Conservation (phyloP, 2,329 filamentous ascomycete genomes). For the Leptographium galeiforme region DNA sequence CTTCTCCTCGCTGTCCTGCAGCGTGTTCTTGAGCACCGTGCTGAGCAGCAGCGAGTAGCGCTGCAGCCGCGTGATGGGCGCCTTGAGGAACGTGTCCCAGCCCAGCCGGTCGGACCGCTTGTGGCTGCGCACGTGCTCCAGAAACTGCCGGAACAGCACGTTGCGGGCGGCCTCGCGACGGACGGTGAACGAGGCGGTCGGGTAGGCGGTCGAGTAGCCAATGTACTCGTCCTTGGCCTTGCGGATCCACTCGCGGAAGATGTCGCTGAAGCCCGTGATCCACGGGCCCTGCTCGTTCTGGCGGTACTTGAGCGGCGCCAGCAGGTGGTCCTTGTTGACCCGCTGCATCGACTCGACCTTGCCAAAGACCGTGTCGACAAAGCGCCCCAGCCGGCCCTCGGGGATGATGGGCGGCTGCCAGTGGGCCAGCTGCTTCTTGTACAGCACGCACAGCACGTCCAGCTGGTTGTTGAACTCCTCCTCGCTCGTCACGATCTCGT, state of each 20-base stretch:
- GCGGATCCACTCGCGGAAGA: constrained; percentile 96
- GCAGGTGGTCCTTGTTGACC: constrained; percentile 82
- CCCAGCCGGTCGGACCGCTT: constrained; percentile 70
- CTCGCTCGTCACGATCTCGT: constrained; percentile 90
- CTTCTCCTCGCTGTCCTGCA: constrained; percentile 79
- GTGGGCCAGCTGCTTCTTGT: constrained; percentile 63
- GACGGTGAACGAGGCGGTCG: constrained; percentile 68
- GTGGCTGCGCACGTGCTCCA: constrained; percentile 67
- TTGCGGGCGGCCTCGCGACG: constrained; percentile 77
- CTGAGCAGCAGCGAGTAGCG: constrained; percentile 73
- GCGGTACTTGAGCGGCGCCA: constrained; percentile 90
- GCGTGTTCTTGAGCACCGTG: constrained; percentile 74
- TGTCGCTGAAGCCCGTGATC: constrained; percentile 86
- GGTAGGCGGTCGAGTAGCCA: constrained; percentile 81
- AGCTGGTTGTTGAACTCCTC: constrained; percentile 83
- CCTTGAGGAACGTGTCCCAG: constrained; percentile 91
- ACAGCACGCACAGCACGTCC: constrained; percentile 72
- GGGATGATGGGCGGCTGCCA: constrained; percentile 71
- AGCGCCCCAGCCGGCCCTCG: constrained; percentile 63
- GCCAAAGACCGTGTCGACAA: constrained; percentile 77
- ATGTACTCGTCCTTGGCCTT: constrained; percentile 84
- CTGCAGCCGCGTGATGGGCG: constrained; percentile 83
- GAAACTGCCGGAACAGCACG: constrained; percentile 70
- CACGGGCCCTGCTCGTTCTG: constrained; percentile 95
- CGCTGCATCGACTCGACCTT: constrained; percentile 78